Base-by-base conservation (phyloP, 2,329 filamentous ascomycete species). In the Talaromyces rugulosus region DNA sequence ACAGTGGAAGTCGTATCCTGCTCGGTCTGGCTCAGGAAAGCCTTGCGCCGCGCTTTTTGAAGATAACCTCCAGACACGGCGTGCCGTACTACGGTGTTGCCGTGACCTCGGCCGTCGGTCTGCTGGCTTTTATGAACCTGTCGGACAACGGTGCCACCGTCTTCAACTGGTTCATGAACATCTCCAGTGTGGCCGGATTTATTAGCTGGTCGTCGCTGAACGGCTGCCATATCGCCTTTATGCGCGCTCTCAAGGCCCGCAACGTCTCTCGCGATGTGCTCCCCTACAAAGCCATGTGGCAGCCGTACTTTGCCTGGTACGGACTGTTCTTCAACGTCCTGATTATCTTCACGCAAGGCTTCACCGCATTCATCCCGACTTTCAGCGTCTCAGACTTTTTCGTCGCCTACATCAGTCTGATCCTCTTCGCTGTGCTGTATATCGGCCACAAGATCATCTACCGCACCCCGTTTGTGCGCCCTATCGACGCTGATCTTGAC, bases 91-190 rank as follows among this genome's bases (percentile, higher is more conserved):
- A 76, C 62, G 84, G 87, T 0, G 86, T 91, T n/a, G 75, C 67
- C 18, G 72, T 80, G 30, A 85, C 84, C 0, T 80, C 86, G 0
- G 74, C 81, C 4, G 81, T 90, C 64, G 86, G 87, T 9, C 80
- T 87, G 5, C 82, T 92, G 16, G 85, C 81, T 12, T 91, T 89
- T 76, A 80, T 91, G 63, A 89, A 90, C 74, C 77, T 90, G 16
- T 75, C 75, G 62, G 75, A 76, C 57, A 74, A 70, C 42, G 87
- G 86, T 50, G 80, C 79, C 5, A 76, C 80, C 7, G 89, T 89
- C 30, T 91, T 91, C 76, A 81, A 83, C 78, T 92, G 89, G 89
- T 80, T 91, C 55, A 81, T 91, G 67, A 89, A 89, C 76, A 86
- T 91, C 66, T 87, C 83, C 16, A 84, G 86, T 58, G 86, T 89